Percentiles rank a stretch among this genome's conserved stretches.
phyloP scores from a whole-genome alignment of 2,329 filamentous ascomycete genomes.

The Aspergillus pseudonomiae region DNA sequence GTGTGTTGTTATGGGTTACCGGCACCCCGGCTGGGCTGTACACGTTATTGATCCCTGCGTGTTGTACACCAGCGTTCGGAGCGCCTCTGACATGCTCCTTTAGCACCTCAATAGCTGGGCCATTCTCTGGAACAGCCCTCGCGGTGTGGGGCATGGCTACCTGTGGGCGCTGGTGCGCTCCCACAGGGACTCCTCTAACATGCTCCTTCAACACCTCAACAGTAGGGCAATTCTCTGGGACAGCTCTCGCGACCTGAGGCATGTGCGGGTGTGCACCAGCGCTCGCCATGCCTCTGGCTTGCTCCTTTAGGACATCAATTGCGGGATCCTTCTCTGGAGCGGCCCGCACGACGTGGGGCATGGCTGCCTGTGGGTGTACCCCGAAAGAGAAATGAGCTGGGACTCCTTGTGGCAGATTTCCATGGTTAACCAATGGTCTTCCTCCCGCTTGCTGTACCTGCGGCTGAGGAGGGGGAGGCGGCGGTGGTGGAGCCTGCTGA shows the following conservation, averaged over 20 bases:
- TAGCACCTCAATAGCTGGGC: slow-evolving; percentile 6
- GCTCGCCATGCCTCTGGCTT: not conserved
- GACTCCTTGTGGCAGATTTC: slow-evolving; percentile 9
- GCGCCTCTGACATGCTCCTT: slow-evolving; percentile 5
- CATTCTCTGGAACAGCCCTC: not conserved
- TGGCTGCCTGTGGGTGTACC: not conserved
- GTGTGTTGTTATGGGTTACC: not conserved
- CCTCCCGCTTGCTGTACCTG: slow-evolving; percentile 9
- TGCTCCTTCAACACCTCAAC: not conserved
- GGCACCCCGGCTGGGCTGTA: not conserved
- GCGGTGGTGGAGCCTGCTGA: slow-evolving; percentile 13
- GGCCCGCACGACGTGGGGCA: slow-evolving; percentile 6
- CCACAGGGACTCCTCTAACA: not conserved
- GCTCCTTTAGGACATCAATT: slow-evolving; percentile 6
- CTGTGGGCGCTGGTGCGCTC: not conserved
- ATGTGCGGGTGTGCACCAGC: not conserved
- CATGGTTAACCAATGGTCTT: slow-evolving; percentile 10
- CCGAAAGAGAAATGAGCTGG: not conserved
- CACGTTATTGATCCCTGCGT: not conserved
- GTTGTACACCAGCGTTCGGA: not conserved
- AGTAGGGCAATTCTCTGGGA: not conserved
- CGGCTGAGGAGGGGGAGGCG: slow-evolving; percentile 9
- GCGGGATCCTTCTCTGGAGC: slow-evolving; percentile 4
- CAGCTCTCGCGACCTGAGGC: not conserved
- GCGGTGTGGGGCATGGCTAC: slow-evolving; percentile 6